A percentile compares a stretch with the other conserved stretches of the same genome.
phyloP scores from a whole-genome alignment of 805 yeast species.

The Blastobotrys chiropterorum region DNA sequence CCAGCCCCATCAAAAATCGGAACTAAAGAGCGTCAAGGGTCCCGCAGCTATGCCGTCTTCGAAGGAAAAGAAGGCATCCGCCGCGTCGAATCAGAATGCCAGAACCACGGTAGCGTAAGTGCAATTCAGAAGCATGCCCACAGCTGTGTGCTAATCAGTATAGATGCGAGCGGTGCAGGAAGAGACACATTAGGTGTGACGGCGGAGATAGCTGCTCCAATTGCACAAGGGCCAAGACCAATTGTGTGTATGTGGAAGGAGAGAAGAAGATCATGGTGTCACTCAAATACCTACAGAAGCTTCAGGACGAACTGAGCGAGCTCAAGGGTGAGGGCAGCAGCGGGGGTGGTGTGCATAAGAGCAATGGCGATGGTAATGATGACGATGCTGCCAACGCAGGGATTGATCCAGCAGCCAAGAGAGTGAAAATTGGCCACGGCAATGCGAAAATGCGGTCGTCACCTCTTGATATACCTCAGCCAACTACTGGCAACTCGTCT shows the following conservation, averaged over 20 bases:
- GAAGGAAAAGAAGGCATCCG: neutral
- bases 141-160: slow-evolving; percentile 1
- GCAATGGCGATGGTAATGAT: neutral
- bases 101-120: neutral
- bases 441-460: neutral
- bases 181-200: slow-evolving; percentile 21
- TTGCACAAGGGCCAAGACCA: slow-evolving; percentile 14
- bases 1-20: too few species aligned
- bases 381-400: neutral
- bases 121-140: too few species aligned
- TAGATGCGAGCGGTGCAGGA: slow-evolving; percentile 23
- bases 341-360: neutral
- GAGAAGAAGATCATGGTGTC: slow-evolving; percentile 24
- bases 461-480: neutral
- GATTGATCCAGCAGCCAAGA: neutral
- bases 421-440: neutral
- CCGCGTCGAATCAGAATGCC: neutral
- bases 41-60: neutral
- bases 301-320: slow-evolving; percentile 17
- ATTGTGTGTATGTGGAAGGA: slow-evolving; percentile 21
- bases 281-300: slow-evolving; percentile 16
- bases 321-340: slow-evolving; percentile 6
- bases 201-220: slow-evolving; percentile 19
- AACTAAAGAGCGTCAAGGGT: neutral
- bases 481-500: neutral